Evolutionary conservation across 1,139 yeast species (phyloP).

Genomic region (Yamadazyma friedrichii): DNA sequence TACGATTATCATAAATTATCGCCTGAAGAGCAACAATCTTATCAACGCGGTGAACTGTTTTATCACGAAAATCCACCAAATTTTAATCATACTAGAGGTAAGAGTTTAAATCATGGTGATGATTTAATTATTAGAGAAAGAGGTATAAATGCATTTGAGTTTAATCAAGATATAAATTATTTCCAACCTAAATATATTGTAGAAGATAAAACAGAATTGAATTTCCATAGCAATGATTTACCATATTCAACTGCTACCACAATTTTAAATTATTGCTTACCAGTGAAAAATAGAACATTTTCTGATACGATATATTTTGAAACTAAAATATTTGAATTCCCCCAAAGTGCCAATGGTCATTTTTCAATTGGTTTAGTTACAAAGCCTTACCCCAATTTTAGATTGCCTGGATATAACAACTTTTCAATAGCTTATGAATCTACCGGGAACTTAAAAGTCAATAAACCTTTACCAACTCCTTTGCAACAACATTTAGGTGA

Average conservation of each 20-base stretch:
- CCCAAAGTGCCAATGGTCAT: constrained; percentile 42
- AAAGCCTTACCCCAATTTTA: constrained; percentile 81
- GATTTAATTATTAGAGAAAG: constrained; percentile 34
- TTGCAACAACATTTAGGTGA: constrained; percentile 50
- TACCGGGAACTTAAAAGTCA: constrained; percentile 76
- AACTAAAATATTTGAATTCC: constrained; percentile 57
- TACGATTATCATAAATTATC: constrained; percentile 38
- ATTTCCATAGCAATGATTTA: constrained; percentile 45
- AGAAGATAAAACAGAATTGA: constrained; percentile 64
- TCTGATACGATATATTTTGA: constrained; percentile 73
- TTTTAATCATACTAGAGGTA: constrained; percentile 32
- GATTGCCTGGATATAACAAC: constrained; percentile 82
- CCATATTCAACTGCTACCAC: constrained; percentile 49
- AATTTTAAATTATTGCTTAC: constrained; percentile 61
- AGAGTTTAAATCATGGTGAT: constrained; percentile 31
- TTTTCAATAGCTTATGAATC: constrained; percentile 88
- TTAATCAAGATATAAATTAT: constrained; percentile 33
- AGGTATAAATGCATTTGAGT: constrained; percentile 44
- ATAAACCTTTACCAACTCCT: constrained; percentile 66
- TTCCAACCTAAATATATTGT: constrained; percentile 41
- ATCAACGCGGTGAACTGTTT: constrained; percentile 36
- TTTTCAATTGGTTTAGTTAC: constrained; percentile 80
- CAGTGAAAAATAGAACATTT: constrained; percentile 50
- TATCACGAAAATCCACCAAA: constrained; percentile 32
- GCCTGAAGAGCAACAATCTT: constrained; percentile 45